Evolutionary conservation across 2,329 filamentous ascomycete genomes (phyloP), one percentile per base, ranked within the genome.

Genomic region (Tricladium varicosporioides): DNA sequence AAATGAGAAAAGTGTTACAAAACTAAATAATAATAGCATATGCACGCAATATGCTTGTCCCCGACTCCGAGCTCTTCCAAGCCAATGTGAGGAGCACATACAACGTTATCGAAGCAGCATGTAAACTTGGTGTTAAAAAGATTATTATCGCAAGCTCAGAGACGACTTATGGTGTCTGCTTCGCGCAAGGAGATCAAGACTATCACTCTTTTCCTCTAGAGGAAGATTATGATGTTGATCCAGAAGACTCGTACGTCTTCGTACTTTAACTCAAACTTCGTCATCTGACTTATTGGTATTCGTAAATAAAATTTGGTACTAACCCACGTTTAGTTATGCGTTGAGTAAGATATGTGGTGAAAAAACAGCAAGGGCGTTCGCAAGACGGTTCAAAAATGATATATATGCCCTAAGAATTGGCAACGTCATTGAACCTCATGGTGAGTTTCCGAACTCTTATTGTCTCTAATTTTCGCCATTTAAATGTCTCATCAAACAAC

Each of bases 81-180:
- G 76, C 73, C 22, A 87, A 87, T 63, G 76, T 80, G 0, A 72
- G 74, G 0, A 75, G 77, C 9, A 83, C 80, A 0, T 85, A 85
- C 70, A 87, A 87, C 63, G 77, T 86, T 19, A 78, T 87, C 60
- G 84, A 87, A 69, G 81, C 82, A 22, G 82, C 83, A 0, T 83
- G 77, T 65, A 85, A 85, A 60, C 72, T 86, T 0, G 81, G 82
- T 11, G 80, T 87, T 5, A 78, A 77, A 62, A 87, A 87, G 65
- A 80, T 87, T 63, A 75, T 87, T 64, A 78, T 85, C 48, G 84
- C 84, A 1, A 80, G 76, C 56, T 80, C 76, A 16, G 81, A 85
- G 63, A 84, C 81, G 0, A 81, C 79, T 0, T 87, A 87, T 63
- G 83, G 83, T 15, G 81, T 85, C 0, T 83, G 80, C 61, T 86